phyloP scores from a whole-genome alignment of 2,329 filamentous ascomycete genomes.

The Pseudocercospora eumusae region DNA sequence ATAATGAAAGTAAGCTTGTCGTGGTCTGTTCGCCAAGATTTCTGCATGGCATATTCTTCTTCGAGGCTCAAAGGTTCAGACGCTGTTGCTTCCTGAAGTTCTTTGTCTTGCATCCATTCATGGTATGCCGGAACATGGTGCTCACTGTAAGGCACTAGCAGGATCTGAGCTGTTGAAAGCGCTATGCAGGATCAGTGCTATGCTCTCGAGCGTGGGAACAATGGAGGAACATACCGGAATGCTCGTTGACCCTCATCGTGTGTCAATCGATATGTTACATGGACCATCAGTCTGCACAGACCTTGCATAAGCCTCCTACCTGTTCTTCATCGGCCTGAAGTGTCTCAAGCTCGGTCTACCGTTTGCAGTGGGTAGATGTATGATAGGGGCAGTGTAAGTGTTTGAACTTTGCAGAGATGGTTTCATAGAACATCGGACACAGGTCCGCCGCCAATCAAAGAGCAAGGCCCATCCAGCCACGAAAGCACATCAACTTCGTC shows the following conservation, averaged over 20 bases:
- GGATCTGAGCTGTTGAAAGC: conserved; percentile 58
- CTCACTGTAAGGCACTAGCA: conserved; percentile 80
- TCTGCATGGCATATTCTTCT: conserved; percentile 88
- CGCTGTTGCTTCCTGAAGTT: conserved; percentile 79
- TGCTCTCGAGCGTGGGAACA: neutral
- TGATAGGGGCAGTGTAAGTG: too few relatives aligned
- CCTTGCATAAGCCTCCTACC: neutral
- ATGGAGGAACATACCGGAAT: conserved; percentile 37
- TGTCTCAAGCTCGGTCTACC: neutral
- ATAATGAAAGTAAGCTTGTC: conserved; percentile 95
- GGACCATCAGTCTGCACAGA: neutral
- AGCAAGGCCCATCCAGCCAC: neutral
- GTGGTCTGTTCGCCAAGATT: conserved; percentile 74
- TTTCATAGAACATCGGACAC: conserved; percentile 14
- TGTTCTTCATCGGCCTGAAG: neutral
- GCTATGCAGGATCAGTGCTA: conserved; percentile 18
- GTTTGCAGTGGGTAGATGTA: neutral
- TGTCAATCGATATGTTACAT: too few relatives aligned
- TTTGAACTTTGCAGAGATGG: conserved; percentile 6
- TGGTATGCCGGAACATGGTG: conserved; percentile 85
- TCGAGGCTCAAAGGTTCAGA: conserved; percentile 78
- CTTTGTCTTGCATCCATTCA: conserved; percentile 85
- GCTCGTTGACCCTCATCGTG: conserved; percentile 47
- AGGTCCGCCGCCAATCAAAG: conserved; percentile 5
- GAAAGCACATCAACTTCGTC: neutral